Evolutionary conservation across 2,329 filamentous ascomycete genomes (phyloP), one percentile per base, ranked within the genome.

Genomic region (Neonectria punicea): DNA sequence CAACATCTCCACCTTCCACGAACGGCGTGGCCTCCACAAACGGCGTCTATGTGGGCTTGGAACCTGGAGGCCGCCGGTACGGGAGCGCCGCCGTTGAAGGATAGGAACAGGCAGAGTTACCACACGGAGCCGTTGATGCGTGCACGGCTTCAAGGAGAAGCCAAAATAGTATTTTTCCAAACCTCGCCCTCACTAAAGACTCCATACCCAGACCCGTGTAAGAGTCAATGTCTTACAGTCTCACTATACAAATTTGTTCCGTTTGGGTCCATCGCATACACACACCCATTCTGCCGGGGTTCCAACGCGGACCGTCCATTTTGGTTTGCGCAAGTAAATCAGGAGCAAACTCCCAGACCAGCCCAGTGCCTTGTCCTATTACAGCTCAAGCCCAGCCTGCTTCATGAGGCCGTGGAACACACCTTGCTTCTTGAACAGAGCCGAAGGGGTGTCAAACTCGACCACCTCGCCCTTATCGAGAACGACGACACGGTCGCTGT

Each of bases 321-420:
- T 53, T 53, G 41, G 11, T 58, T 30, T 49, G 46, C 46, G 34
- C 51, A 58, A 53, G 39, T 43, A 20, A 36, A 39, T 43, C 30
- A 43, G 39, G 36, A 55, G 22, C 34, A 22, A 55, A 20, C 60
- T 43, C 54, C 60, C 51, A 32, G 59, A 49, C 51, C 57, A 22
- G 53, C 30, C 44, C 65, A 56, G 58, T 30, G 20, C 10, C 10
- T 36, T 18, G 41, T 11, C 39, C 41, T 70, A 80, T 53, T 85
- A 83, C 20, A 84, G 77, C 73, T 86, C 83, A 66, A 99, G 83
- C 44, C 94, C 94, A 4, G 95, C 93, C 82, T 99, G 94, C 81
- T 91, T 94, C 66, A 98, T 96, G 53, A 99, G 84, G 63, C 94
- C 91, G 80, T 96, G 93, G 79, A 99, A 99, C 56, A 93, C 80